These are phyloP conservation scores for Fallopia convolvulus DNA, from an alignment of 148 eudicot genomes.

Conservation along the genomic window DNA sequence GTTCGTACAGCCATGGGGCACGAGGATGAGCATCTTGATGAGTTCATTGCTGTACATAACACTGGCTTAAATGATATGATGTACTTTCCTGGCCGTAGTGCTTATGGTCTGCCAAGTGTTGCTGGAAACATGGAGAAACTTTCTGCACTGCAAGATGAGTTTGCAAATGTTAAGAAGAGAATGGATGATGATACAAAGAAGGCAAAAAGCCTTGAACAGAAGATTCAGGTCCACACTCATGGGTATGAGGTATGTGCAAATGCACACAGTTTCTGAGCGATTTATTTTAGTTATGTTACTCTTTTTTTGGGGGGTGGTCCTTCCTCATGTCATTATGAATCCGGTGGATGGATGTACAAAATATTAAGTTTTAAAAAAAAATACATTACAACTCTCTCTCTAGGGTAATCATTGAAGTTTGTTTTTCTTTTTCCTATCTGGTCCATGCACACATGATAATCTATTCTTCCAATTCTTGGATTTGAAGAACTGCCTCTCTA, in stretches of 20 bases:
- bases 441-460: too few species aligned
- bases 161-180: slow-evolving; percentile 80
- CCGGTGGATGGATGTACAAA: background rate
- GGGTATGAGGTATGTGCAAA: slow-evolving; percentile 68
- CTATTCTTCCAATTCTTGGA: too few species aligned
- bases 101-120: slow-evolving; percentile 84
- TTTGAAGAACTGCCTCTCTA: too few species aligned
- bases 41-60: slow-evolving; percentile 74
- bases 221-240: slow-evolving; percentile 73
- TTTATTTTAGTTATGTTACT: background rate
- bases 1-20: slow-evolving; percentile 81
- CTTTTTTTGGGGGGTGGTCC: background rate
- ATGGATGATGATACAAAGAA: slow-evolving; percentile 91
- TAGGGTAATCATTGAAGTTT: background rate
- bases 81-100: slow-evolving; percentile 84
- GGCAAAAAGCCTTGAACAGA: slow-evolving; percentile 81
- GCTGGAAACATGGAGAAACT: slow-evolving; percentile 82
- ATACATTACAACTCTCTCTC: too few species aligned
- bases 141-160: slow-evolving; percentile 77
- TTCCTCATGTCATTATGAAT: background rate
- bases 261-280: background rate
- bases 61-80: slow-evolving; percentile 73
- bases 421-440: too few species aligned
- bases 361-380: background rate
- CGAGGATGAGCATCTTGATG: slow-evolving; percentile 64